Conservation (phyloP, 1,284 basidiomycete species). For the Moesziomyces parantarcticus region DNA sequence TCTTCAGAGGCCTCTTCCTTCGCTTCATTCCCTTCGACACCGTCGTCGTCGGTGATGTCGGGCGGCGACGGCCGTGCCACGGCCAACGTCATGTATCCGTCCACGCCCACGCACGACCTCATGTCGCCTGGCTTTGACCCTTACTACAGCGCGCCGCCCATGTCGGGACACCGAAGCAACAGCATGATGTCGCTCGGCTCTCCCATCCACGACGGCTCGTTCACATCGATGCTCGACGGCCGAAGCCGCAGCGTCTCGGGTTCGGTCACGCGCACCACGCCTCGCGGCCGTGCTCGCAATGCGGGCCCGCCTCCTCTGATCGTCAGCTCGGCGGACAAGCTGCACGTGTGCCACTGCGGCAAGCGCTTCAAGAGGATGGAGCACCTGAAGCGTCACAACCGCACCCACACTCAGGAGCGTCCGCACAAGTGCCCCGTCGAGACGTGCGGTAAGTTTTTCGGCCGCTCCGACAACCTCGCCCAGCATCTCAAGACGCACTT, state of each 20-base stretch:
- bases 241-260: conserved; percentile 36
- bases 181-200: conserved; percentile 54
- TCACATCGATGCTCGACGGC: conserved; percentile 42
- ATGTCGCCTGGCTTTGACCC: conserved; percentile 48
- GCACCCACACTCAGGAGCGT: conserved; percentile 66
- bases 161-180: conserved; percentile 56
- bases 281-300: conserved; percentile 40
- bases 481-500: conserved; percentile 68
- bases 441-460: conserved; percentile 65
- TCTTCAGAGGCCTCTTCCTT: conserved; percentile 43
- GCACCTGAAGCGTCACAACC: conserved; percentile 67
- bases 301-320: conserved; percentile 62
- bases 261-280: conserved; percentile 37
- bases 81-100: conserved; percentile 33
- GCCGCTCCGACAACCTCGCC: conserved; percentile 65
- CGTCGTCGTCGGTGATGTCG: conserved; percentile 22
- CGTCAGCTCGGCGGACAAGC: conserved; percentile 65
- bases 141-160: conserved; percentile 48
- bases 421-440: conserved; percentile 64
- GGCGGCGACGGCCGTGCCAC: conserved; percentile 15
- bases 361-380: conserved; percentile 67
- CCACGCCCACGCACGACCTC: conserved; percentile 33
- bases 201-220: conserved; percentile 24
- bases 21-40: conserved; percentile 48
- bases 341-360: conserved; percentile 66